Evolutionary conservation across 2,329 filamentous ascomycete genomes (phyloP).

Genomic region (Colletotrichum gigasporum): DNA sequence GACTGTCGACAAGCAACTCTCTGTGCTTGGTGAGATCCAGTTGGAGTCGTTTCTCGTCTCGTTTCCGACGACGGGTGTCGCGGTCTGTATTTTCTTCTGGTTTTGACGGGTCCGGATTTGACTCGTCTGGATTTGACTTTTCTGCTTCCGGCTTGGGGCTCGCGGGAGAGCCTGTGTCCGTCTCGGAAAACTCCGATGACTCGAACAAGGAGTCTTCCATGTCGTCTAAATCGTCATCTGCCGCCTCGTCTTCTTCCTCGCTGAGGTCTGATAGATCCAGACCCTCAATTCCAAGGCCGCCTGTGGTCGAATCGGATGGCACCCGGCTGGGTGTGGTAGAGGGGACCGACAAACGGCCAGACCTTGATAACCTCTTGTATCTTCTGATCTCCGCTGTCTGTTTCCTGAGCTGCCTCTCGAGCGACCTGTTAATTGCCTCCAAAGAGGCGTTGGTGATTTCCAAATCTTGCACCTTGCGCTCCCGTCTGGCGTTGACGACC

Average conservation of each 20-base stretch:
- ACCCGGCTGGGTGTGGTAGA: slow-evolving; percentile 55
- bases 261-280: slow-evolving; percentile 61
- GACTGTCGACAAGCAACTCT: slow-evolving; percentile 86
- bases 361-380: slow-evolving; percentile 85
- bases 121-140: no score
- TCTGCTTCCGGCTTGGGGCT: slow-evolving; percentile 42
- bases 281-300: slow-evolving; percentile 54
- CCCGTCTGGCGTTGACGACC: slow-evolving; percentile 87
- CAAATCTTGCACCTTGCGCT: slow-evolving; percentile 94
- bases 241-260: slow-evolving; percentile 56
- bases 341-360: slow-evolving; percentile 74
- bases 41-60: slow-evolving; percentile 84
- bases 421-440: slow-evolving; percentile 90
- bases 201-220: slow-evolving; percentile 50
- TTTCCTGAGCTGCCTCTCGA: slow-evolving; percentile 91
- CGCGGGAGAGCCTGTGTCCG: slow-evolving; percentile 49
- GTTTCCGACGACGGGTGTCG: slow-evolving; percentile 66
- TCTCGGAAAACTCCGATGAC: slow-evolving; percentile 52
- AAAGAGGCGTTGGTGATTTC: slow-evolving; percentile 97
- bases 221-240: slow-evolving; percentile 54
- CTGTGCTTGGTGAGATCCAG: slow-evolving; percentile 90
- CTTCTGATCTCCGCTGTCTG: slow-evolving; percentile 89
- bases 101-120: no score
- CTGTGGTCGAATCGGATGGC: slow-evolving; percentile 52
- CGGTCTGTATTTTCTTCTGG: slow-evolving; percentile 41